These are phyloP conservation scores for Bacidia rubella DNA, from an alignment of 495 filamentous ascomycete species.

Conservation along the genomic window DNA sequence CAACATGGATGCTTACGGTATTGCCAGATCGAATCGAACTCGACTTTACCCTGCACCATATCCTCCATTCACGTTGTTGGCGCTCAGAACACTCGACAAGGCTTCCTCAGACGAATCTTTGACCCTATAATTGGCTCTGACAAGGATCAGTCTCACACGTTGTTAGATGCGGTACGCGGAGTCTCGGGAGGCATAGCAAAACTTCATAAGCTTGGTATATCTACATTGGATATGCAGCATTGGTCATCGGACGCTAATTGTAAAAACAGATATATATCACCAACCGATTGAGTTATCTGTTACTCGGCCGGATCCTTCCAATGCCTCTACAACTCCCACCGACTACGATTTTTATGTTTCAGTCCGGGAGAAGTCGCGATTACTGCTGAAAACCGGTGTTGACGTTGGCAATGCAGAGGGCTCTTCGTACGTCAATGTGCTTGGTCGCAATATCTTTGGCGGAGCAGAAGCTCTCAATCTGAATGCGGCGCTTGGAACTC, in stretches of 20 bases:
- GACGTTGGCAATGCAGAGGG: constrained; percentile 86
- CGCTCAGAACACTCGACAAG: constrained; percentile 59
- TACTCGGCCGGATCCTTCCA: constrained; percentile 48
- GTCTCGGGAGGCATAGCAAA: constrained; percentile 54
- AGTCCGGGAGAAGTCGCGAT: constrained; percentile 62
- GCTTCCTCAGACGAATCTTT: constrained; percentile 35
- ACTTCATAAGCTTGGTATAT: constrained; percentile 64
- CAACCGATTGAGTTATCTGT: constrained; percentile 68
- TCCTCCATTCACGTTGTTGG: constrained; percentile 68
- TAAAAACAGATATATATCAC: constrained; percentile 65
- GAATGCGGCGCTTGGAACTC: constrained; percentile 74
- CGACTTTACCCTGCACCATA: constrained; percentile 65
- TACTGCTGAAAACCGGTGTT: constrained; percentile 81
- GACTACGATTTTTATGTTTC: constrained; percentile 67
- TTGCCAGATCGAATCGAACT: constrained; percentile 59
- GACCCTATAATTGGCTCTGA: constrained; percentile 22
- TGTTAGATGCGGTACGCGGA: constrained; percentile 61
- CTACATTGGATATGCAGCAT: no score
- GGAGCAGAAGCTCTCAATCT: constrained; percentile 81
- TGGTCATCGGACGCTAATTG: background rate
- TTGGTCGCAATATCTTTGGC: constrained; percentile 84
- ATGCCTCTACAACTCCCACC: constrained; percentile 45
- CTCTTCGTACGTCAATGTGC: constrained; percentile 71
- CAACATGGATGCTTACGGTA: background rate
- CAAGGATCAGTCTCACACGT: constrained; percentile 51